These are phyloP conservation scores for Carex arenaria DNA, from an alignment of 202 grass and related monocot species.

Conservation along the genomic window DNA sequence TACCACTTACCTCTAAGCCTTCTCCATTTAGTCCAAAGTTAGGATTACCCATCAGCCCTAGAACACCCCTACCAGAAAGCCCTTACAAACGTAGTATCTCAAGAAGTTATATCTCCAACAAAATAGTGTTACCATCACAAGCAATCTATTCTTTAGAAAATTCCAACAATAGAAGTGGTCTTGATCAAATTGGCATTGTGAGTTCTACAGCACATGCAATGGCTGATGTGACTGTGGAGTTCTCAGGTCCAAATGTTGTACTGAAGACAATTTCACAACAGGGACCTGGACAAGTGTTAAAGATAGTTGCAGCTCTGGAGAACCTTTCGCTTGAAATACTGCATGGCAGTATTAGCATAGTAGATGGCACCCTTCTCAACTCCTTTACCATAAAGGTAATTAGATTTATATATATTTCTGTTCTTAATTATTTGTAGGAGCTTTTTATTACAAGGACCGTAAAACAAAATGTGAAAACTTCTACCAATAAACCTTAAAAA, in stretches of 20 bases:
- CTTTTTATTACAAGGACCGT: neutral
- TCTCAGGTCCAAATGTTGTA: constrained; percentile 57
- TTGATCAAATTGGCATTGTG: constrained; percentile 10
- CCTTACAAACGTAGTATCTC: constrained; percentile 36
- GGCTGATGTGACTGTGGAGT: constrained; percentile 68
- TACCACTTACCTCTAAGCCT: constrained; percentile 35
- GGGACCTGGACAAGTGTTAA: constrained; percentile 51
- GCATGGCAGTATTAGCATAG: constrained; percentile 50
- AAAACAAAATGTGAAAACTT: neutral
- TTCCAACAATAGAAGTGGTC: constrained; percentile 21
- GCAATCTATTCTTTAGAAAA: constrained; percentile 21
- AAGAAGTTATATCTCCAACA: neutral
- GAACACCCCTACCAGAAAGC: constrained; percentile 45
- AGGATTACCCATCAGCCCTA: constrained; percentile 56
- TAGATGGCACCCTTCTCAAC: constrained; percentile 60
- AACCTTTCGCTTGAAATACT: constrained; percentile 73
- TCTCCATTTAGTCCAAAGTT: constrained; percentile 48
- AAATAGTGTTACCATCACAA: neutral
- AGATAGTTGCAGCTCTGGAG: constrained; percentile 67
- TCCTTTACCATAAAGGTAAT: constrained; percentile 89
- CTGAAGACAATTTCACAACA: constrained; percentile 54
- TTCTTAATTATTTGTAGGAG: neutral
- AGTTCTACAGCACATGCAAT: constrained; percentile 16
- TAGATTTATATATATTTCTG: neutral
- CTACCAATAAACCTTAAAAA: neutral